phyloP scores from a whole-genome alignment of 345 rosid genomes.

The Anastatica hierochuntica region DNA sequence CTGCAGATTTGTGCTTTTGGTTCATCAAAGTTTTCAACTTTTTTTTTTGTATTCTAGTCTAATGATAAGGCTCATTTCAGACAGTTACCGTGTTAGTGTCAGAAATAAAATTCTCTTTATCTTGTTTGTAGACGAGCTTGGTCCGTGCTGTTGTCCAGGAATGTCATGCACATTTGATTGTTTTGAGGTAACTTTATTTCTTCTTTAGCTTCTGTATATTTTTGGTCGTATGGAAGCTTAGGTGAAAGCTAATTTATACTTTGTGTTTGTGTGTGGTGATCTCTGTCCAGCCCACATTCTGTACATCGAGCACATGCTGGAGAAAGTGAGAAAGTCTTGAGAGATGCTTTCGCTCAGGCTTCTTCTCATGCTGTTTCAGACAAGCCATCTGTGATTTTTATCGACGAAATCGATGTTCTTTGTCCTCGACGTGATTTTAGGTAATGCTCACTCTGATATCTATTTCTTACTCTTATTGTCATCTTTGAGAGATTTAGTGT shows the following conservation, averaged over 20 bases:
- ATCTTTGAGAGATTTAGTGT: background rate
- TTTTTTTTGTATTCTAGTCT: background rate
- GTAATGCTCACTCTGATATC: slow-evolving; percentile 24
- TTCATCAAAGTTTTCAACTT: background rate
- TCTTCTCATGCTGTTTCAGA: slow-evolving; percentile 48
- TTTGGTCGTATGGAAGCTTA: background rate
- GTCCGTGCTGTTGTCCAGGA: slow-evolving; percentile 85
- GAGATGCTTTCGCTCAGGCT: slow-evolving; percentile 77
- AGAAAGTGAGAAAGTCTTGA: slow-evolving; percentile 70
- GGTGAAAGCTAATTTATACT: background rate
- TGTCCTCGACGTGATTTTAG: slow-evolving; percentile 74
- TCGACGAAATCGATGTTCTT: slow-evolving; percentile 84
- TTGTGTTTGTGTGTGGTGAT: slow-evolving; percentile 8
- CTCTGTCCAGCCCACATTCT: slow-evolving; percentile 53
- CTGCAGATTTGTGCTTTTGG: background rate
- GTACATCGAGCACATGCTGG: slow-evolving; percentile 79
- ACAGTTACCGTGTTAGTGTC: background rate
- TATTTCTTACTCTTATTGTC: background rate
- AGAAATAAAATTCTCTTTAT: no score
- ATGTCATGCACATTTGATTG: slow-evolving; percentile 65
- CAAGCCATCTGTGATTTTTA: slow-evolving; percentile 68
- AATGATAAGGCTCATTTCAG: background rate
- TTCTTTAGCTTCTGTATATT: background rate
- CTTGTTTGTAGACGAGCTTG: slow-evolving; percentile 60
- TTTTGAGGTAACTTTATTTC: slow-evolving; percentile 63